phyloP scores from a whole-genome alignment of 2,329 filamentous ascomycete genomes.

The Ophiostoma sp. region DNA sequence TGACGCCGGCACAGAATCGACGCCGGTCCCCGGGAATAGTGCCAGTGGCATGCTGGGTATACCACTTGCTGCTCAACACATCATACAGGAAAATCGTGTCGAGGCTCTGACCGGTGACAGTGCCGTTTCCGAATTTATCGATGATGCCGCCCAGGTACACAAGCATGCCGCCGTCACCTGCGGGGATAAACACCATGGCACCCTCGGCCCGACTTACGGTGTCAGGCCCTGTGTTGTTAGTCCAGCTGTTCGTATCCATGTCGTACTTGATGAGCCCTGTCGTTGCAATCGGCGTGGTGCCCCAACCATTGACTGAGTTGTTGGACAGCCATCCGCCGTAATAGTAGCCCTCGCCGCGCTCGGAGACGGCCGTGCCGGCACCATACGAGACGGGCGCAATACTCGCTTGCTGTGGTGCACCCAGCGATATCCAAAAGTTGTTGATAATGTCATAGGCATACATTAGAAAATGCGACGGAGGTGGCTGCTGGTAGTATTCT shows the following conservation, averaged over 20 bases:
- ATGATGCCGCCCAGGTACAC: conserved; percentile 63
- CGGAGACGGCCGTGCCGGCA: conserved; percentile 55
- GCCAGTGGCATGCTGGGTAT: conserved; percentile 57
- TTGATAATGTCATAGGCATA: conserved; percentile 60
- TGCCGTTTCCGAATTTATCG: conserved; percentile 50
- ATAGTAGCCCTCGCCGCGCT: conserved; percentile 59
- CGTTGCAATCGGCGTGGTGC: conserved; percentile 47
- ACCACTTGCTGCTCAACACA: conserved; percentile 60
- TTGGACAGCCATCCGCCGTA: conserved; percentile 64
- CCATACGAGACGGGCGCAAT: conserved; percentile 56
- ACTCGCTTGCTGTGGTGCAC: conserved; percentile 37
- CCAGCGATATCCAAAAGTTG: conserved; percentile 56
- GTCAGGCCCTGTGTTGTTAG: conserved; percentile 57
- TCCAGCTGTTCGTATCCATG: conserved; percentile 53
- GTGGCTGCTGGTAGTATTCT: conserved; percentile 46
- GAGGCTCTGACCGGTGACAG: conserved; percentile 47
- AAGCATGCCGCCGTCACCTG: conserved; percentile 59
- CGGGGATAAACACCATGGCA: conserved; percentile 59
- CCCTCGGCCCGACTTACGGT: conserved; percentile 58
- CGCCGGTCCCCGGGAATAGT: conserved; percentile 53
- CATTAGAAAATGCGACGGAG: conserved; percentile 48
- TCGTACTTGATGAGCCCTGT: conserved; percentile 57
- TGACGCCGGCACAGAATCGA: conserved; percentile 62
- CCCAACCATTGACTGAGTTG: conserved; percentile 53
- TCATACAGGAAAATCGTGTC: conserved; percentile 61